These are phyloP conservation scores for Penicillium decumbens DNA, from an alignment of 2,329 filamentous ascomycete species.

Conservation along the genomic window DNA sequence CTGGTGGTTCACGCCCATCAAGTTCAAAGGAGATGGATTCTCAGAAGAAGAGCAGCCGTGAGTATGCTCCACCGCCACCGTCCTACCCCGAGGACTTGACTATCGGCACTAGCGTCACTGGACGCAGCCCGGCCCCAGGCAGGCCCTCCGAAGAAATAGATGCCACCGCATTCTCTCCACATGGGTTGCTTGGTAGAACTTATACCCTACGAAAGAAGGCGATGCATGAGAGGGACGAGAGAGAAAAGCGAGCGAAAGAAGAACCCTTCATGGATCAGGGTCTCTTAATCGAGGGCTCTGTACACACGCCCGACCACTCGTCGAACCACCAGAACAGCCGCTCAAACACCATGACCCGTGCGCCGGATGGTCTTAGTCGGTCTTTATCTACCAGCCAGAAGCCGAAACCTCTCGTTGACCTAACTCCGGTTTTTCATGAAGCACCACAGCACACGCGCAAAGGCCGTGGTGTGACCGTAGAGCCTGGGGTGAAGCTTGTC, in stretches of 20 bases:
- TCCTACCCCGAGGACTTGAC: slow-evolving; percentile 27
- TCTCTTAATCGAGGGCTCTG: slow-evolving; percentile 45
- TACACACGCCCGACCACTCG: slow-evolving; percentile 39
- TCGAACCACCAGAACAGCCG: slow-evolving; percentile 20
- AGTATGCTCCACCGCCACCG: slow-evolving; percentile 28
- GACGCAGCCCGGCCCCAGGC: not conserved
- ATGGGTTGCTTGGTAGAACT: slow-evolving; percentile 37
- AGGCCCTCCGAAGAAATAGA: slow-evolving; percentile 15
- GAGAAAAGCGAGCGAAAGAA: slow-evolving; percentile 34
- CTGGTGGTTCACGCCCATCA: slow-evolving; percentile 10
- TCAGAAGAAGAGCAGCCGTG: slow-evolving; percentile 28
- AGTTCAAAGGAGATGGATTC: slow-evolving; percentile 24
- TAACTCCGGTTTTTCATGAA: slow-evolving; percentile 61
- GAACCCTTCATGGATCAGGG: slow-evolving; percentile 50
- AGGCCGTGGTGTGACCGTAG: slow-evolving; percentile 43
- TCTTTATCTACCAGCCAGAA: slow-evolving; percentile 44
- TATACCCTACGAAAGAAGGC: slow-evolving; percentile 40
- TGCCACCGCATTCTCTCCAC: slow-evolving; percentile 34
- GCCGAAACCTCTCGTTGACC: slow-evolving; percentile 62
- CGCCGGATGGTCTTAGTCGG: slow-evolving; percentile 36
- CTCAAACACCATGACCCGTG: slow-evolving; percentile 32
- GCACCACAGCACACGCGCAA: slow-evolving; percentile 47
- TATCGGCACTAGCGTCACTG: slow-evolving; percentile 19
- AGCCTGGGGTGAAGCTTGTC: slow-evolving; percentile 37
- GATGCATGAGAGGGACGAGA: slow-evolving; percentile 39